Evolutionary conservation across 2,329 filamentous ascomycete species (phyloP).

Genomic region (Leptodontidium sp.): DNA sequence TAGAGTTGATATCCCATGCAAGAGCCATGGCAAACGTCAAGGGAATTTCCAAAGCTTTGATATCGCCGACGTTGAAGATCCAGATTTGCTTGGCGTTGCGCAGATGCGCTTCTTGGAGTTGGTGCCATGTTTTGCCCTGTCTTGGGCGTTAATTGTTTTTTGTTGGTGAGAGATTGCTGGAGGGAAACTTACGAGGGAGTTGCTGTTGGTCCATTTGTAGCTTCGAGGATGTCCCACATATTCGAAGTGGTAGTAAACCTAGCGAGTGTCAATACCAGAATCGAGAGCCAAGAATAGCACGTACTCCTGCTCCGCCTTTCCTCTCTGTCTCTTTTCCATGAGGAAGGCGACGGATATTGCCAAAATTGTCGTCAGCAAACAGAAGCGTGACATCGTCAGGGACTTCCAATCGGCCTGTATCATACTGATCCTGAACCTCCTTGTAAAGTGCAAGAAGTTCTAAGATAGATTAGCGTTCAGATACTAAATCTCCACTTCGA

Average conservation of each 20-base stretch:
- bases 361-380: conserved; percentile 74
- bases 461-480: background rate
- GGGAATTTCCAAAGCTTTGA: conserved; percentile 66
- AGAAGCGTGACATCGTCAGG: conserved; percentile 72
- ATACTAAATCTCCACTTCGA: background rate
- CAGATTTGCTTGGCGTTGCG: conserved; percentile 61
- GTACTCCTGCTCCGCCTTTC: conserved; percentile 65
- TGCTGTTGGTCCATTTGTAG: conserved; percentile 69
- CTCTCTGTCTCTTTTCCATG: conserved; percentile 63
- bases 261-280: conserved; percentile 33
- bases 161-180: background rate
- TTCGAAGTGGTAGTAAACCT: conserved; percentile 67
- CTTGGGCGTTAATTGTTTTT: background rate
- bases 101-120: conserved; percentile 66
- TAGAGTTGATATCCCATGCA: conserved; percentile 66
- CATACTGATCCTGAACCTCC: conserved; percentile 75
- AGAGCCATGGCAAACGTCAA: conserved; percentile 72
- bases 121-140: conserved; percentile 67
- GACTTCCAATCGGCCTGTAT: conserved; percentile 65
- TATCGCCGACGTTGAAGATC: conserved; percentile 68
- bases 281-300: conserved; percentile 48
- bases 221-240: conserved; percentile 56
- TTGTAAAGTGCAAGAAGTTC: conserved; percentile 80
- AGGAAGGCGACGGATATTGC: conserved; percentile 68
- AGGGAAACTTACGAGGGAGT: conserved; percentile 55